Evolutionary conservation across 257 asterid species (phyloP), one percentile per base, ranked within the genome.

Genomic region (Paraleonurus japonicus): DNA sequence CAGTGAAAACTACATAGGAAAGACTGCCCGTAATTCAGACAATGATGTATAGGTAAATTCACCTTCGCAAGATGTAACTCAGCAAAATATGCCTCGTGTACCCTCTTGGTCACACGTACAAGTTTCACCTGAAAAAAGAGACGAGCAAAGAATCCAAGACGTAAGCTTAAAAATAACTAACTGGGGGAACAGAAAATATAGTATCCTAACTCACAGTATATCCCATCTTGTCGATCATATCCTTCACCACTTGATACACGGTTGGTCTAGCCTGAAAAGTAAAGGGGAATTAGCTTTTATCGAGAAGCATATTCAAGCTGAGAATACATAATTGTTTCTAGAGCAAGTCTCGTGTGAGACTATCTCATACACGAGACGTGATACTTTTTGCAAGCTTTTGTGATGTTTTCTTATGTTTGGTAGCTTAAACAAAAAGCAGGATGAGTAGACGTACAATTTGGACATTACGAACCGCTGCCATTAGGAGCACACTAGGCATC

Each of bases 171-270:
- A 69, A 17, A 66, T 33, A 70, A 60, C 4, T 51, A 45, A 20
- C 19, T 15, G 45, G 26, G 39, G 26, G 45, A n/a, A 72, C 24
- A 47, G 10, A 66, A 23, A 76, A 24, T 62, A 71, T 16, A 7
- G 12, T 41, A 61, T 24, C 27, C 60, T 20, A 78, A 79, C 91
- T 87, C 76, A 92, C 99, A 1, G 81, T 66, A 65, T 91, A 95
- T 66, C 99, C 99, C 99, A 95, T 95, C 88, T 88, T 87, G 78
- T 95, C 97, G 24, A 95, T 70, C 99, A 95, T 95, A 48, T 95
- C 92, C 79, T 84, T 86, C 86, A 92, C 89, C 47, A 92, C 95
- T 80, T 88, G 97, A 77, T 95, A 95, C 88, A 95, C 82, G 61
- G 99, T 95, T 45, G 98, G 99, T 65, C 98, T 85, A 70, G 95